These are phyloP conservation scores for Fusarium tuaranense DNA, from an alignment of 2,329 filamentous ascomycete genomes.

Conservation along the genomic window DNA sequence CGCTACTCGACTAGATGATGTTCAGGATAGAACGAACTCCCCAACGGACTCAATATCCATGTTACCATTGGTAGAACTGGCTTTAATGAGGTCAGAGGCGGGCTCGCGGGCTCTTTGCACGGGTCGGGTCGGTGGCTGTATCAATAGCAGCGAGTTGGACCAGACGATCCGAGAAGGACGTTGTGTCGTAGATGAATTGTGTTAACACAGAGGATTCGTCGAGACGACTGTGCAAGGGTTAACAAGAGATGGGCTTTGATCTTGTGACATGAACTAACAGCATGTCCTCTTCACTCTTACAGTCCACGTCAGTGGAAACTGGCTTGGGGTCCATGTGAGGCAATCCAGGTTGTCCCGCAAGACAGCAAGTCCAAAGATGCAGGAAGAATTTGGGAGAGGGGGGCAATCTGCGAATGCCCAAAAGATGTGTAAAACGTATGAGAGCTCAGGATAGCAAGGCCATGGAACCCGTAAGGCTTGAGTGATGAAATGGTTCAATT, in stretches of 20 bases:
- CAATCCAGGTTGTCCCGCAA: neutral
- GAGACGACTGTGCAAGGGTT: neutral
- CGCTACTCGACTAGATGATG: neutral
- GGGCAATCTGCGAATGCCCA: no score
- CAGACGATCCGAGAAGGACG: slow-evolving; percentile 14
- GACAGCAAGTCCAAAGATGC: neutral
- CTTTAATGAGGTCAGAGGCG: neutral
- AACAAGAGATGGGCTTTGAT: neutral
- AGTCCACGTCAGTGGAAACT: neutral
- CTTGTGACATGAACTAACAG: neutral
- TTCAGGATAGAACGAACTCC: neutral
- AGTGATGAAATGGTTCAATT: neutral
- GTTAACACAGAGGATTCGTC: neutral
- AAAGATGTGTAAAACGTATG: no score
- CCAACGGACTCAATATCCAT: neutral
- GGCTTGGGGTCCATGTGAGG: neutral
- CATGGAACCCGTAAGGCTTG: neutral
- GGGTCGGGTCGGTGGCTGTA: neutral
- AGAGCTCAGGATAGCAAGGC: no score
- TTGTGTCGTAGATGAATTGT: slow-evolving; percentile 12
- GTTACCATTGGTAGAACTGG: neutral
- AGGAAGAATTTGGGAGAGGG: no score
- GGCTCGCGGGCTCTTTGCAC: neutral
- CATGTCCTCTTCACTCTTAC: neutral
- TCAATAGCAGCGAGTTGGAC: neutral